Percentiles rank a stretch among this genome's conserved stretches.
These are phyloP conservation scores for Fusarium sp. DNA, from an alignment of 2,329 filamentous ascomycete genomes.

Conservation along the genomic window DNA sequence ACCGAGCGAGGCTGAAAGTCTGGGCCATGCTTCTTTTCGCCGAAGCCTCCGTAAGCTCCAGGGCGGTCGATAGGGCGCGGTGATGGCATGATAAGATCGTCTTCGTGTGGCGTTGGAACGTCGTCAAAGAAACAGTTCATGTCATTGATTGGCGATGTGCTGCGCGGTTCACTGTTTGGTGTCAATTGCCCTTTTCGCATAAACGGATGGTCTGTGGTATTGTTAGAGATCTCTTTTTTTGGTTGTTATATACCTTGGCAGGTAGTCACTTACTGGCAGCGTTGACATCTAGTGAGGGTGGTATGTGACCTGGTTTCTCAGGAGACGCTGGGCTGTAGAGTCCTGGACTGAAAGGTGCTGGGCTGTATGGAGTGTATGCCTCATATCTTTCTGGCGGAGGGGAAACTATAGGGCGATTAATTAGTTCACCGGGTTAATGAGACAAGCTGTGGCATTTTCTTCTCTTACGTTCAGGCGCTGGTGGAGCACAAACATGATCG, in stretches of 20 bases:
- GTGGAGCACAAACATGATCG: constrained; percentile 77
- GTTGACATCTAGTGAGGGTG: constrained; percentile 62
- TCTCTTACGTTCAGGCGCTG: constrained; percentile 62
- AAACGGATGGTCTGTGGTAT: constrained; percentile 63
- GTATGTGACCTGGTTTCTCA: constrained; percentile 55
- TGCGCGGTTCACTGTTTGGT: constrained; percentile 70
- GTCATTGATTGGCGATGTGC: constrained; percentile 67
- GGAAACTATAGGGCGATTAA: constrained; percentile 47
- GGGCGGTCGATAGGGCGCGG: constrained; percentile 55
- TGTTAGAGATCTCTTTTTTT: constrained; percentile 41
- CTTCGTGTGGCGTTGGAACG: constrained; percentile 58
- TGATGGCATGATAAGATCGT: constrained; percentile 52
- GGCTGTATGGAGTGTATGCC: constrained; percentile 43
- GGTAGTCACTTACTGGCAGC: constrained; percentile 60
- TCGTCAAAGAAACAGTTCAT: constrained; percentile 58
- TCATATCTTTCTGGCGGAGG: constrained; percentile 52
- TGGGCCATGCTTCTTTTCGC: constrained; percentile 47
- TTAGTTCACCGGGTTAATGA: constrained; percentile 10
- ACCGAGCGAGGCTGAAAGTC: constrained; percentile 40
- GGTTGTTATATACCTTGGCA: background rate
- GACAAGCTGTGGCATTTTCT: constrained; percentile 2
- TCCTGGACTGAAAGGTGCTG: constrained; percentile 18
- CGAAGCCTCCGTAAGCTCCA: constrained; percentile 62
- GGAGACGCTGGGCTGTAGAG: constrained; percentile 32
- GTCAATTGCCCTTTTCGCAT: constrained; percentile 69